Evolutionary conservation across 305 asterid genomes (phyloP).

Genomic region (Petunia hybrid): DNA sequence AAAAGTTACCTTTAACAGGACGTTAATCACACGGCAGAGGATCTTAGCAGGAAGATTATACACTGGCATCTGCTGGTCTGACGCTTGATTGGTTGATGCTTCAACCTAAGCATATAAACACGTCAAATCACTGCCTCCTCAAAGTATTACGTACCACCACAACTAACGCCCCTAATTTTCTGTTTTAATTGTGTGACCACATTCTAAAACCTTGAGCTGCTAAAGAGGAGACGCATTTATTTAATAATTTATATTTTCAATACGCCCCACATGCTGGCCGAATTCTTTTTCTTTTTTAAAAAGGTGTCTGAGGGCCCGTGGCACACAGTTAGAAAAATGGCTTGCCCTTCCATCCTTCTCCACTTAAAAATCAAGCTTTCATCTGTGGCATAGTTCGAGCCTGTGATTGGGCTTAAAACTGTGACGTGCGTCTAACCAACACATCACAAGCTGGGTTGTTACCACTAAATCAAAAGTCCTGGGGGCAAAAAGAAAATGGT

Average conservation of each 20-base stretch:
- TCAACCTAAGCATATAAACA: slow-evolving; percentile 48
- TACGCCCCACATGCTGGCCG: not conserved
- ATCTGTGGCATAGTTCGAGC: no score
- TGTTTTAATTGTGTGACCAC: not conserved
- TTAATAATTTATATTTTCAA: not conserved
- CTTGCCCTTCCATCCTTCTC: no score
- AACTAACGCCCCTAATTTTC: not conserved
- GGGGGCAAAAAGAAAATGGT: no score
- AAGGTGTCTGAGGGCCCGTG: no score
- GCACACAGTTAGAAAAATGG: no score
- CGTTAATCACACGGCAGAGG: slow-evolving; percentile 52
- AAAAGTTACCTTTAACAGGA: slow-evolving; percentile 48
- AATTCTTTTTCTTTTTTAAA: not conserved
- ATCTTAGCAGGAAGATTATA: slow-evolving; percentile 55
- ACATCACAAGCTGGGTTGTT: no score
- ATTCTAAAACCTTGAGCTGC: not conserved
- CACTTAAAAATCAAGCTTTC: no score
- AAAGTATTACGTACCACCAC: slow-evolving; percentile 14
- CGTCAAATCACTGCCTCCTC: slow-evolving; percentile 21
- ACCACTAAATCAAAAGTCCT: no score
- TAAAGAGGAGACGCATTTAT: not conserved
- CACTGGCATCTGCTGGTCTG: slow-evolving; percentile 55
- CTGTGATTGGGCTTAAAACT: no score
- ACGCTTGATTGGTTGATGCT: slow-evolving; percentile 53
- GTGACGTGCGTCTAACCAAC: no score